A percentile compares a stretch with the other conserved stretches of the same genome.
Conservation (phyloP, 164 flowering plant genomes). For the Piper betle region DNA sequence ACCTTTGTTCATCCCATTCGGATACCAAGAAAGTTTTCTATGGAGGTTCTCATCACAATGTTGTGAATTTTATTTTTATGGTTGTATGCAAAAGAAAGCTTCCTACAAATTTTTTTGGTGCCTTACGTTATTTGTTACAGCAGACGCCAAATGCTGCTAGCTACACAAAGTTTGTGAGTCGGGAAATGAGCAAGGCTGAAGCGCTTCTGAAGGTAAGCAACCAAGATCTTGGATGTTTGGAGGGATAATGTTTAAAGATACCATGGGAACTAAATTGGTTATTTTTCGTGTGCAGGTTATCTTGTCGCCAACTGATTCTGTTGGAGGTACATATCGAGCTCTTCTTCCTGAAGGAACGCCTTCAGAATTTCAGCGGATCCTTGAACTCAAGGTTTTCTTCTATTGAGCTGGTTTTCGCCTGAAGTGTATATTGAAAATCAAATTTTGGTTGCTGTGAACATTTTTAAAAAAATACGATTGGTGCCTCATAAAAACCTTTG, state of each 20-base stretch:
- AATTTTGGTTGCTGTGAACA: background rate
- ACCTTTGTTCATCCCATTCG: no score
- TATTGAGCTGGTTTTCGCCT: background rate
- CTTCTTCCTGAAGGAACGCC: conserved; percentile 93
- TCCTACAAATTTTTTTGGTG: background rate
- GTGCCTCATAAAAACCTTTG: no score
- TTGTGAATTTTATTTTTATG: background rate
- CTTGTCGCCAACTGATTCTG: conserved; percentile 87
- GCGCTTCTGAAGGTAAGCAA: conserved; percentile 74
- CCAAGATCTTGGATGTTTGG: background rate
- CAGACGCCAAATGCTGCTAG: conserved; percentile 74
- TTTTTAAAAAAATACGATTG: no score
- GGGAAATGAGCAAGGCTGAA: conserved; percentile 99
- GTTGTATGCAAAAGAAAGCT: background rate
- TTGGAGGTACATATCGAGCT: conserved; percentile 87
- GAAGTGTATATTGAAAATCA: no score
- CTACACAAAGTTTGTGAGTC: conserved; percentile 85
- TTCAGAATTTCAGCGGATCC: conserved; percentile 78
- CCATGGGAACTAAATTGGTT: background rate
- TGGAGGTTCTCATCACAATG: background rate
- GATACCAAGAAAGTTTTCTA: background rate
- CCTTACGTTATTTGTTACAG: background rate
- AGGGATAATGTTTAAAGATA: background rate
- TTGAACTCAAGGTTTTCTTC: conserved; percentile 76
- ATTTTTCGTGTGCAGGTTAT: conserved; percentile 49